These are phyloP conservation scores for Raphanus raphanistrum DNA, from an alignment of 345 rosid species.

Conservation along the genomic window DNA sequence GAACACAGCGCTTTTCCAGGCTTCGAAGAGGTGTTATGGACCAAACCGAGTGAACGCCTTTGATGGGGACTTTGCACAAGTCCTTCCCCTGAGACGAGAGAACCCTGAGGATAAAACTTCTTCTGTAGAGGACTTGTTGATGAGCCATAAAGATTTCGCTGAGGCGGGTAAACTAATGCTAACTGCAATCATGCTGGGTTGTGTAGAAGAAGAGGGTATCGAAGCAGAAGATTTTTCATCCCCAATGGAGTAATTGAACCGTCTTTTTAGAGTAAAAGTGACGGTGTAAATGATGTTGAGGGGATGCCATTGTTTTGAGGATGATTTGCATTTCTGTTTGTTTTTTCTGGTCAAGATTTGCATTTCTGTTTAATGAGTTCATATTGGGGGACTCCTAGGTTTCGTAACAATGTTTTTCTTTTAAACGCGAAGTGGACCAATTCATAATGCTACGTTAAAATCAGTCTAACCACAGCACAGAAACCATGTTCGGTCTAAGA, in stretches of 20 bases:
- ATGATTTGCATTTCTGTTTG: background rate
- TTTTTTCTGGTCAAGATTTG: too few relatives aligned
- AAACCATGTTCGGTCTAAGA: background rate
- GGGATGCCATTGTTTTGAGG: slow-evolving; percentile 15
- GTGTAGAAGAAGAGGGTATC: slow-evolving; percentile 41
- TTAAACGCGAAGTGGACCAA: background rate
- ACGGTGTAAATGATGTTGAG: slow-evolving; percentile 14
- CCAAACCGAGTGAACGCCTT: slow-evolving; percentile 52
- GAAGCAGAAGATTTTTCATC: slow-evolving; percentile 27
- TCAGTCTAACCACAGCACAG: background rate
- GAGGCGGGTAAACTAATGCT: slow-evolving; percentile 89
- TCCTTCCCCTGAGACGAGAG: slow-evolving; percentile 69
- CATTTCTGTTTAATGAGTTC: slow-evolving; percentile 14
- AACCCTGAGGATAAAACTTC: slow-evolving; percentile 41
- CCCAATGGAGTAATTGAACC: slow-evolving; percentile 36
- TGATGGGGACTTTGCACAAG: slow-evolving; percentile 65
- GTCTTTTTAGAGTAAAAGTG: background rate
- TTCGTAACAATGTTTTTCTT: background rate
- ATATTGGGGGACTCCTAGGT: background rate
- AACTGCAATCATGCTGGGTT: slow-evolving; percentile 70
- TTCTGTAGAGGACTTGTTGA: slow-evolving; percentile 72
- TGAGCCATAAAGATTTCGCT: slow-evolving; percentile 81
- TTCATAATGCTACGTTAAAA: background rate
- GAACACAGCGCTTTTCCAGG: slow-evolving; percentile 70
- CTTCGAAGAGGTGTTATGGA: slow-evolving; percentile 72